Evolutionary conservation across 805 yeast genomes (phyloP).

Genomic region (Lipomyces lipofer): DNA sequence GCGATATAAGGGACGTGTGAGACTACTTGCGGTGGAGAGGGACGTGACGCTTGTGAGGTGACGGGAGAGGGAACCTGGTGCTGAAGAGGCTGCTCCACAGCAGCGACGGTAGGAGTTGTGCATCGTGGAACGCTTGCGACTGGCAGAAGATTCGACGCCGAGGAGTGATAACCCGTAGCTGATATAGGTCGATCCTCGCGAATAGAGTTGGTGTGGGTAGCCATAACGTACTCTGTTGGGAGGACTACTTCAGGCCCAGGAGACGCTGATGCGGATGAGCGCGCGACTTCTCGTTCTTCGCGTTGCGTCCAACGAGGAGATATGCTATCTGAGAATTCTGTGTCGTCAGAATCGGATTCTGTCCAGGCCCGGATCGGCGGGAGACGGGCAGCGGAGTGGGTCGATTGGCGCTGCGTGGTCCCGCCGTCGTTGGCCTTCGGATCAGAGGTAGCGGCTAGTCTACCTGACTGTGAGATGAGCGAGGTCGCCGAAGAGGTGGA

Average conservation of each 20-base stretch:
- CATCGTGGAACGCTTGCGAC: too few species aligned
- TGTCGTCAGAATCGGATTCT: conserved; percentile 5
- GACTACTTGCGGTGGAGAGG: too few species aligned
- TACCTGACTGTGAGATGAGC: background rate
- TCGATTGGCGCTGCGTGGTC: conserved; percentile 4
- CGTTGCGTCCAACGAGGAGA: too few species aligned
- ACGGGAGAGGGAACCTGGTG: background rate
- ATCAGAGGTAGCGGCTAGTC: conserved; percentile 5
- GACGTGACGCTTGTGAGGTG: background rate
- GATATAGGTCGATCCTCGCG: background rate
- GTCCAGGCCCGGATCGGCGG: background rate
- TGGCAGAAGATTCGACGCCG: too few species aligned
- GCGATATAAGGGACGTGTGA: background rate
- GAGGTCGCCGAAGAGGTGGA: background rate
- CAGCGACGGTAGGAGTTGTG: too few species aligned
- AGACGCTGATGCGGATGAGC: too few species aligned
- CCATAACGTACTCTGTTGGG: too few species aligned
- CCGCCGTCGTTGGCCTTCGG: conserved; percentile 7
- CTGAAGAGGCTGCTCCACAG: background rate
- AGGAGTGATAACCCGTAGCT: background rate
- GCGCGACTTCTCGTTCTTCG: too few species aligned
- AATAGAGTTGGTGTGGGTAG: too few species aligned
- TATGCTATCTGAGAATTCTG: conserved; percentile 2
- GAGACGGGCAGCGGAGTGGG: background rate
- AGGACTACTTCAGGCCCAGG: background rate